Base-by-base conservation (phyloP, 495 filamentous ascomycete genomes). In the Penicillium salamii region DNA sequence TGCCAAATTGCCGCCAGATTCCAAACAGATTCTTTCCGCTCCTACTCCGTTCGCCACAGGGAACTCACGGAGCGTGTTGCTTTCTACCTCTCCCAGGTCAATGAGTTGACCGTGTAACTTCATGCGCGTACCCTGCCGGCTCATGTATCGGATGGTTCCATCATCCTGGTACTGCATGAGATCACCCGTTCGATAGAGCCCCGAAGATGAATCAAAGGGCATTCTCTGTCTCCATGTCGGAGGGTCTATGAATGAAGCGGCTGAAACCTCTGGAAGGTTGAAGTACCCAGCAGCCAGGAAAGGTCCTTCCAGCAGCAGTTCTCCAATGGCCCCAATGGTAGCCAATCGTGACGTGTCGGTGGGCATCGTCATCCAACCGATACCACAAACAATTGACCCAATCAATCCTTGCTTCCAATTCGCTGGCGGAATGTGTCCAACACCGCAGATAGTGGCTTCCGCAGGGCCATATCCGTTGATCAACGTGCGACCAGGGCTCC, bases 221-320 rank as follows among this genome's bases (percentile, higher is more conserved):
- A 37, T 8, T 31, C 59, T 14, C 53, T 34, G 31, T 56, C 52
- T 11, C 55, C 59, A 13, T n/a, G 55, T 58, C 57, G 6, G 15
- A 5, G 6, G 35, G 5, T 20, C 17, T 1, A 37, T 19, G 7
- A 37, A 37, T 19, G 8, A 6, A 43, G 54, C 52, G 19, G 33
- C 17, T 11, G 74, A 74, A 24, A 61, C 66, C 2, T 50, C 51
- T 2, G 42, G 38, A 33, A 74, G 63, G 18, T 65, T 57, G 11
- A 74, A 53, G 51, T 78, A 79, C 5, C 68, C 68, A 18, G 57
- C 46, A 8, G 61, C 73, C 9, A 79, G 49, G 4, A 63, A 59
- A 14, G 66, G 67, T 0, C 76, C 74, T 47, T 74, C 64, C 14
- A 79, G 52, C 12, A 74, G 48, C 9, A 79, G 51, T 48, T 78